Percentiles rank a stretch among this genome's conserved stretches.
Evolutionary conservation across 495 filamentous ascomycete species (phyloP).

Genomic region (Penicillium pulvis): DNA sequence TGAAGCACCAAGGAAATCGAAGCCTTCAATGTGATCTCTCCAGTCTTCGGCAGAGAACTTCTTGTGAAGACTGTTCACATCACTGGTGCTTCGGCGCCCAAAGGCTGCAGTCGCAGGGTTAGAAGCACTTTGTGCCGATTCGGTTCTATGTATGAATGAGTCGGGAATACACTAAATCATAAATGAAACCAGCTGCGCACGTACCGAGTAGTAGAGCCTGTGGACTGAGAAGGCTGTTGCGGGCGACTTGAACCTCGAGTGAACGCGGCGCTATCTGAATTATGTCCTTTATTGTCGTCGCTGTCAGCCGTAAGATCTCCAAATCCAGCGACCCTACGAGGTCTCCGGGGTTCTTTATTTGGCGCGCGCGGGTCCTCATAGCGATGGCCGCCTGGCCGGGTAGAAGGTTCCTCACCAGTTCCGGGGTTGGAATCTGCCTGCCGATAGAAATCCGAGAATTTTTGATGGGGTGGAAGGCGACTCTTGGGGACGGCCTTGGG

Average conservation of each 20-base stretch:
- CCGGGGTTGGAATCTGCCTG: constrained; percentile 24
- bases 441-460: constrained; percentile 35
- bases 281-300: constrained; percentile 34
- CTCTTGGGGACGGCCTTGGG: constrained; percentile 50
- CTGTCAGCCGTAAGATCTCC: constrained; percentile 30
- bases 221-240: constrained; percentile 16
- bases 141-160: constrained; percentile 9
- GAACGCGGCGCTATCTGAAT: constrained; percentile 41
- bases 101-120: constrained; percentile 21
- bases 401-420: constrained; percentile 35
- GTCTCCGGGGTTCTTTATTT: constrained; percentile 9
- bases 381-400: constrained; percentile 6
- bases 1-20: constrained; percentile 53
- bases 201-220: constrained; percentile 26
- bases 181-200: constrained; percentile 3
- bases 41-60: constrained; percentile 65
- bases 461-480: constrained; percentile 39
- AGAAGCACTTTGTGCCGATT: constrained; percentile 3
- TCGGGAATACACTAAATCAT: background rate
- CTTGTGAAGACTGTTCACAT: constrained; percentile 64
- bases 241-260: constrained; percentile 23
- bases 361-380: constrained; percentile 10
- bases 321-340: constrained; percentile 15
- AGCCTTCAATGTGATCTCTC: constrained; percentile 53
- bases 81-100: constrained; percentile 62